Evolutionary conservation across 768 basidiomycete species (phyloP).

Genomic region (Tricholoma terreum): DNA sequence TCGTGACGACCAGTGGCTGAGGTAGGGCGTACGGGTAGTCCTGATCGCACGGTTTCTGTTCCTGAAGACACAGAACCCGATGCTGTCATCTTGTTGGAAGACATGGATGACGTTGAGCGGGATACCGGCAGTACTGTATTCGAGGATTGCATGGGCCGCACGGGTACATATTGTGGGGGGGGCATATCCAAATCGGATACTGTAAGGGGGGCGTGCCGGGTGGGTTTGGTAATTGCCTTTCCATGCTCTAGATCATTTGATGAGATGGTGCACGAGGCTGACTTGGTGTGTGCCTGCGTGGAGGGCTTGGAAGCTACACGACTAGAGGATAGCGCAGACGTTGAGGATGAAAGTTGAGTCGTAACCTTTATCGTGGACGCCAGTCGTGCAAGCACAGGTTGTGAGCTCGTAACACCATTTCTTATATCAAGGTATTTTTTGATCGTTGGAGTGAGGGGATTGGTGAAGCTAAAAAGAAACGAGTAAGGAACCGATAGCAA

Average conservation of each 20-base stretch:
- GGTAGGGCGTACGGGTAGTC: conserved; percentile 8
- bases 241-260: conserved; percentile 6
- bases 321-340: conserved; percentile 23
- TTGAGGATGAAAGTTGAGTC: conserved; percentile 16
- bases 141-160: conserved; percentile 21
- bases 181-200: conserved; percentile 15
- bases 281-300: conserved; percentile 17
- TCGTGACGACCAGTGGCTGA: conserved; percentile 10
- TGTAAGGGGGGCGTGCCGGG: conserved; percentile 18
- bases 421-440: conserved; percentile 71
- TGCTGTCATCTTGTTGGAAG: conserved; percentile 11
- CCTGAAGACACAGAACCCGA: conserved; percentile 1
- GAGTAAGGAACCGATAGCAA: neutral
- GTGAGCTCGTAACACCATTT: conserved; percentile 11
- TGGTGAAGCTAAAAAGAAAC: conserved; percentile 54
- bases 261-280: conserved; percentile 26
- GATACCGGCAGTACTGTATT: conserved; percentile 5
- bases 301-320: conserved; percentile 9
- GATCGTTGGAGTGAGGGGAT: conserved; percentile 70
- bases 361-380: conserved; percentile 12
- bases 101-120: conserved; percentile 14
- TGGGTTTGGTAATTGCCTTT: conserved; percentile 10
- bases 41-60: neutral
- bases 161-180: conserved; percentile 26
- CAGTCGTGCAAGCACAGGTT: conserved; percentile 13